A percentile compares a stretch with the other conserved stretches of the same genome.
These are phyloP conservation scores for Wickerhamiella slavikovae DNA, from an alignment of 805 yeast species.

Conservation along the genomic window DNA sequence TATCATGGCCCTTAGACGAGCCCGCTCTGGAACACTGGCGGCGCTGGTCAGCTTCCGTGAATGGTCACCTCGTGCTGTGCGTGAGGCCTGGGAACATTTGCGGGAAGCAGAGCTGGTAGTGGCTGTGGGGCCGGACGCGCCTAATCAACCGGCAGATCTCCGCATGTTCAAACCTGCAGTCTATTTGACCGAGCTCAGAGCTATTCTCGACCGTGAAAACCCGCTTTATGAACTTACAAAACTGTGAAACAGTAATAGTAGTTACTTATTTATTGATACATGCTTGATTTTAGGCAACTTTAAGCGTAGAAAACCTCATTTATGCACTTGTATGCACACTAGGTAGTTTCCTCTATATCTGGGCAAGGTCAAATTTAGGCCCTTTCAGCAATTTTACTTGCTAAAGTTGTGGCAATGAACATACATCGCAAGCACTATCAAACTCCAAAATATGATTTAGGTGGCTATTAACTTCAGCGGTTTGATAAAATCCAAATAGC, in stretches of 20 bases:
- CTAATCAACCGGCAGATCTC: constrained; percentile 22
- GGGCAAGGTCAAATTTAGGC: no score
- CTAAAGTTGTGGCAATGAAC: no score
- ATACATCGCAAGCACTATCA: no score
- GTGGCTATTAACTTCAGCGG: no score
- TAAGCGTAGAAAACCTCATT: no score
- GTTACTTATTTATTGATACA: neutral
- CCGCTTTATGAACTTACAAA: constrained; percentile 23
- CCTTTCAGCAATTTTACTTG: no score
- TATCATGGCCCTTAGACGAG: constrained; percentile 25
- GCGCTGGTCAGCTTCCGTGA: constrained; percentile 27
- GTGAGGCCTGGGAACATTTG: constrained; percentile 56
- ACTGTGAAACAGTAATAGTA: constrained; percentile 7
- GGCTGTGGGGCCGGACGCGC: constrained; percentile 17
- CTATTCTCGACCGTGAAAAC: constrained; percentile 18
- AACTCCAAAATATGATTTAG: no score
- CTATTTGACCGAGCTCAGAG: constrained; percentile 16
- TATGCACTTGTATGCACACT: no score
- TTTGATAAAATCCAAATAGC: no score
- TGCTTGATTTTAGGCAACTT: no score
- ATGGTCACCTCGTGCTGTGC: constrained; percentile 41
- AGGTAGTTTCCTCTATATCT: no score
- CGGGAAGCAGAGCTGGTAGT: constrained; percentile 31
- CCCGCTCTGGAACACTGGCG: constrained; percentile 20
- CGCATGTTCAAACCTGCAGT: constrained; percentile 17